Evolutionary conservation across 2,329 filamentous ascomycete genomes (phyloP).

Genomic region (Zasmidium angulare): DNA sequence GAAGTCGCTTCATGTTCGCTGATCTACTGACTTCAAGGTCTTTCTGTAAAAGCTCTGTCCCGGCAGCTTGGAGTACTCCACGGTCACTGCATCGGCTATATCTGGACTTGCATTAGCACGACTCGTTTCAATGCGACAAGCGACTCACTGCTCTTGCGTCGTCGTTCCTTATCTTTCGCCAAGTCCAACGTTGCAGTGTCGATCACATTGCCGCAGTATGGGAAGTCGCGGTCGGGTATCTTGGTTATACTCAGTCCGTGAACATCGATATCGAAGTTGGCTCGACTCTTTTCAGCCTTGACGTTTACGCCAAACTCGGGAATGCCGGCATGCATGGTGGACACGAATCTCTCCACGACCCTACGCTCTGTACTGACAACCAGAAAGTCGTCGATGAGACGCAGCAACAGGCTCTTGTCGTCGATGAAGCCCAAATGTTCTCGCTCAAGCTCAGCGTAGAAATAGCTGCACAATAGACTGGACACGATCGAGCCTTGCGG

Average conservation of each 20-base stretch:
- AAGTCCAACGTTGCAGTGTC: constrained; percentile 74
- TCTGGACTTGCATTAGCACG: constrained; percentile 36
- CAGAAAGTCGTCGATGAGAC: constrained; percentile 90
- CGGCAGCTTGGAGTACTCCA: constrained; percentile 70
- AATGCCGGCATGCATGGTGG: constrained; percentile 76
- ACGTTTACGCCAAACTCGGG: constrained; percentile 78
- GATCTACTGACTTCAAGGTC: constrained; percentile 53
- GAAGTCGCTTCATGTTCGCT: not conserved
- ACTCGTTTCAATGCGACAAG: constrained; percentile 1
- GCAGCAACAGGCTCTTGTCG: constrained; percentile 63
- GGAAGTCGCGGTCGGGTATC: constrained; percentile 57
- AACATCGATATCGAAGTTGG: constrained; percentile 73
- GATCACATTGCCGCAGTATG: constrained; percentile 83
- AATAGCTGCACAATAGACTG: constrained; percentile 86
- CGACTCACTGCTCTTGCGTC: constrained; percentile 52
- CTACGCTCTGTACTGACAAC: constrained; percentile 71
- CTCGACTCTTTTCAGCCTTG: constrained; percentile 74
- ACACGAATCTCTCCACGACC: constrained; percentile 71
- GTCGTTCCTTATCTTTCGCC: constrained; percentile 63
- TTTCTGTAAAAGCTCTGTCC: constrained; percentile 81
- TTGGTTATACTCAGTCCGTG: constrained; percentile 54
- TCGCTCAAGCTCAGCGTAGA: constrained; percentile 84
- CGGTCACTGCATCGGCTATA: constrained; percentile 71
- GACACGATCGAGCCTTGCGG: constrained; percentile 91
- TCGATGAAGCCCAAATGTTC: constrained; percentile 67